Evolutionary conservation across 2,329 filamentous ascomycete genomes (phyloP).

Genomic region (Helotiales sp.): DNA sequence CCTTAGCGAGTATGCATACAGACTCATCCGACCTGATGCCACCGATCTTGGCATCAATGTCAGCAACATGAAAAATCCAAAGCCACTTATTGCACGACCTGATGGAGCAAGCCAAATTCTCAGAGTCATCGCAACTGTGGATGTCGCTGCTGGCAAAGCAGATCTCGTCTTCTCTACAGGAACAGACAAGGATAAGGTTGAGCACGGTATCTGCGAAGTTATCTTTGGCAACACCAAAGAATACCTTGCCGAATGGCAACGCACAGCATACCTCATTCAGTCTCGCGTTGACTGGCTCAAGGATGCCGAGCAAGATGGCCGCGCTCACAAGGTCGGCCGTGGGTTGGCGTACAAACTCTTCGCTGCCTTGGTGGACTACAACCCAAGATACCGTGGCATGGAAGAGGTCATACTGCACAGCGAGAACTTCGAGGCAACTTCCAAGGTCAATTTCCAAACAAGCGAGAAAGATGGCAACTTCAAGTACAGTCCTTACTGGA

Average conservation of each 20-base stretch:
- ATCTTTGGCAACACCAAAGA: slow-evolving; percentile 63
- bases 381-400: slow-evolving; percentile 59
- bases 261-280: slow-evolving; percentile 71
- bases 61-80: slow-evolving; percentile 68
- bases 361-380: slow-evolving; percentile 62
- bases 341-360: slow-evolving; percentile 79
- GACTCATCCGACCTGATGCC: slow-evolving; percentile 61
- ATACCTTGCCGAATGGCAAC: slow-evolving; percentile 70
- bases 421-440: slow-evolving; percentile 48
- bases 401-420: slow-evolving; percentile 58
- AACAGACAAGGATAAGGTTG: slow-evolving; percentile 60
- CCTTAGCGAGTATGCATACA: slow-evolving; percentile 69
- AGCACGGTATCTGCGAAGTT: slow-evolving; percentile 67
- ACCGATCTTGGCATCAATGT: slow-evolving; percentile 67
- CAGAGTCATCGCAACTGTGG: slow-evolving; percentile 62
- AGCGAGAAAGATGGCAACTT: slow-evolving; percentile 53
- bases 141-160: slow-evolving; percentile 59
- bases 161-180: slow-evolving; percentile 64
- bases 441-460: slow-evolving; percentile 50
- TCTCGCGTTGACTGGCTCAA: slow-evolving; percentile 62
- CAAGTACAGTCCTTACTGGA: slow-evolving; percentile 61
- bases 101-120: slow-evolving; percentile 59
- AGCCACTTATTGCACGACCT: slow-evolving; percentile 66
- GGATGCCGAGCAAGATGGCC: slow-evolving; percentile 65
- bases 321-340: slow-evolving; percentile 73